Evolutionary conservation across 169 alveolate species (phyloP).

Genomic region (Plasmodium adleri): DNA sequence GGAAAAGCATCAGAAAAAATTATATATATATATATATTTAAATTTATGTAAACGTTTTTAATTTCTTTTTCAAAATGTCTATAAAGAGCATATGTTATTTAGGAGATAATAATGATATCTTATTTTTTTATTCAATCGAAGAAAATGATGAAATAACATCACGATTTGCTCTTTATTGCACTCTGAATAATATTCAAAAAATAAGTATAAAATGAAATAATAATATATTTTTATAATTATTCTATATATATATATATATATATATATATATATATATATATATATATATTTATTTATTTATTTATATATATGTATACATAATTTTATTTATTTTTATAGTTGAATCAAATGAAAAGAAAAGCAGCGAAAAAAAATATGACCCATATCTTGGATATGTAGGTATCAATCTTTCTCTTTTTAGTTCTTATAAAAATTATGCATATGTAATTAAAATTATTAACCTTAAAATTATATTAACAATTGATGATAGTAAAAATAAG

Average conservation of each 20-base stretch:
- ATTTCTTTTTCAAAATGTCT: slow-evolving; percentile 19
- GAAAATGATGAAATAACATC: slow-evolving; percentile 54
- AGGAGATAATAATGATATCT: slow-evolving; percentile 47
- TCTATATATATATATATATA: neutral
- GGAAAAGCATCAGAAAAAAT: too few relatives aligned
- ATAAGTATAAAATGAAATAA: slow-evolving; percentile 12
- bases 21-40: too few relatives aligned
- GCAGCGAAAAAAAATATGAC: slow-evolving; percentile 35
- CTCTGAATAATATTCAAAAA: slow-evolving; percentile 43
- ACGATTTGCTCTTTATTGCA: slow-evolving; percentile 30
- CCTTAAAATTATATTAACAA: slow-evolving; percentile 44
- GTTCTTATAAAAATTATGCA: slow-evolving; percentile 62
- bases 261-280: neutral
- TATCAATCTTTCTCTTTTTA: slow-evolving; percentile 63
- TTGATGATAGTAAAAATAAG: slow-evolving; percentile 49
- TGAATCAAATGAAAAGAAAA: slow-evolving; percentile 34
- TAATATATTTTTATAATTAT: neutral
- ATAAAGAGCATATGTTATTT: slow-evolving; percentile 60
- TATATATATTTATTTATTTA: neutral
- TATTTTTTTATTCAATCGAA: slow-evolving; percentile 55
- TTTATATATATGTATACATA: neutral
- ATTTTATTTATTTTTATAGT: slow-evolving; percentile 1
- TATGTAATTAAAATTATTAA: slow-evolving; percentile 35
- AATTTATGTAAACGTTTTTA: neutral
- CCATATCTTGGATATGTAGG: slow-evolving; percentile 68